A percentile compares a stretch with the other conserved stretches of the same genome.
Conservation (phyloP, 2,329 filamentous ascomycete species). For the Ceratocystis cubensis region DNA sequence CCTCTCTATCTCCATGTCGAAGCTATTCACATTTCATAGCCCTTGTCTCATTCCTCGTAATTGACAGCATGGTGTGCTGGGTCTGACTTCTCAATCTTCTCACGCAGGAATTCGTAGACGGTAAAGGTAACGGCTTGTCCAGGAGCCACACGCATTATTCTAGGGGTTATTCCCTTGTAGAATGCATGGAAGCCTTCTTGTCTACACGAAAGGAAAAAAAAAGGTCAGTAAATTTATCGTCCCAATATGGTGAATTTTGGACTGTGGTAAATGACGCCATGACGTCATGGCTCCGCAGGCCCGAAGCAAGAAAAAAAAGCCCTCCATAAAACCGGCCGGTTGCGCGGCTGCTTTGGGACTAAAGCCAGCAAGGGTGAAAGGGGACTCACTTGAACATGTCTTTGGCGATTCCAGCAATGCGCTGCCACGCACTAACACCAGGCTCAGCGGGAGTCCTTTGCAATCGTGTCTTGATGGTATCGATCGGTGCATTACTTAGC, state of each 20-base stretch:
- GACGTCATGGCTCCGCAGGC: slow-evolving; percentile 18
- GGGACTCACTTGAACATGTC: slow-evolving; percentile 66
- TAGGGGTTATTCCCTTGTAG: slow-evolving; percentile 97
- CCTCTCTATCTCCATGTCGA: background rate
- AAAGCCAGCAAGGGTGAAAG: background rate
- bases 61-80: slow-evolving; percentile 12
- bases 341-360: background rate
- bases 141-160: slow-evolving; percentile 93
- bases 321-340: background rate
- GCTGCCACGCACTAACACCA: slow-evolving; percentile 65
- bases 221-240: slow-evolving; percentile 14
- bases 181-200: slow-evolving; percentile 91
- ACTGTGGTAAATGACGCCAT: background rate
- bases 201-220: slow-evolving; percentile 32
- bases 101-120: slow-evolving; percentile 67
- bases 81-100: slow-evolving; percentile 48
- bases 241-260: background rate
- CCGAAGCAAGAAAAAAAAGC: background rate
- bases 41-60: slow-evolving; percentile 13
- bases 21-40: background rate
- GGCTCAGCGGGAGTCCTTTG: slow-evolving; percentile 77
- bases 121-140: slow-evolving; percentile 72
- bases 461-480: slow-evolving; percentile 95
- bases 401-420: slow-evolving; percentile 65
- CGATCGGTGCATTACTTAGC: slow-evolving; percentile 91